phyloP scores from a whole-genome alignment of 345 rosid species.

The Hibiscus trionum region DNA sequence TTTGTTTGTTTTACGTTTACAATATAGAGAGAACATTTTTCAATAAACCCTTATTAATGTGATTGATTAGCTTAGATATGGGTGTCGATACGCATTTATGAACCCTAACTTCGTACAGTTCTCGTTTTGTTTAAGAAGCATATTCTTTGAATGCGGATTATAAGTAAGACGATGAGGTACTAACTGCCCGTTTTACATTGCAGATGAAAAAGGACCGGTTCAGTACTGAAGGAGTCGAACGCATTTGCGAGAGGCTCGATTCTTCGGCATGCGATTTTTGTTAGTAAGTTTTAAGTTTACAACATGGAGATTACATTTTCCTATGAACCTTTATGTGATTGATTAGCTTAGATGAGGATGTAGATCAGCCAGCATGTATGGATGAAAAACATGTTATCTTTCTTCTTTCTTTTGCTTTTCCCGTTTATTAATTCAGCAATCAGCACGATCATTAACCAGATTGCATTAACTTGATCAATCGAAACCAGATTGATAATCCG shows the following conservation, averaged over 20 bases:
- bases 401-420: too few relatives aligned
- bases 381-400: not conserved
- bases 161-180: not conserved
- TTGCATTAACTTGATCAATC: not conserved
- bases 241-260: conserved; percentile 33
- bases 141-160: not conserved
- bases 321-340: not conserved
- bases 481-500: conserved; percentile 19
- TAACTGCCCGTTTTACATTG: not conserved
- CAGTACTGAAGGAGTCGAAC: conserved; percentile 28
- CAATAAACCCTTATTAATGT: not conserved
- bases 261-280: conserved; percentile 2
- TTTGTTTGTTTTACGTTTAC: not conserved
- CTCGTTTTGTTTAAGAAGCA: too few relatives aligned
- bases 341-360: not conserved
- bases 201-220: conserved; percentile 68
- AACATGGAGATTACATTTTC: not conserved
- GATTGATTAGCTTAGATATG: too few relatives aligned
- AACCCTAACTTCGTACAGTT: too few relatives aligned
- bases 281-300: not conserved
- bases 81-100: too few relatives aligned
- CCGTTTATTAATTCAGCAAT: too few relatives aligned
- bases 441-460: too few relatives aligned
- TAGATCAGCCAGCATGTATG: too few relatives aligned
- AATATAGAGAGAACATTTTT: not conserved